Conservation (phyloP, 169 alveolate species). For the Eimeria maxima region DNA sequence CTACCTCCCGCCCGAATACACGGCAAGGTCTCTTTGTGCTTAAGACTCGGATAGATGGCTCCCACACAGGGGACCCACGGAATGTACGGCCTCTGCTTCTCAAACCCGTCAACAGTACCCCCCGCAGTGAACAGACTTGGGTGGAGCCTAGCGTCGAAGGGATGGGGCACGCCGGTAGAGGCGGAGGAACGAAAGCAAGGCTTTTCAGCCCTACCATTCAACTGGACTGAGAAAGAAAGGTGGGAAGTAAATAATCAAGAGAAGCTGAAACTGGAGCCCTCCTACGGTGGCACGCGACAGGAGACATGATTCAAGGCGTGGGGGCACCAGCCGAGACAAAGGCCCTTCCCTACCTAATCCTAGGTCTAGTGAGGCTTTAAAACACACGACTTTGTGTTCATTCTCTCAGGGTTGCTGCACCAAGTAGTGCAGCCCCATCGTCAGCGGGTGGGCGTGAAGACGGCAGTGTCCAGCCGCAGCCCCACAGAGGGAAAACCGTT, state of each 20-base stretch:
- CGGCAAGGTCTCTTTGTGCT: neutral
- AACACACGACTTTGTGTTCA: neutral
- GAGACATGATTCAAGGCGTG: constrained; percentile 57
- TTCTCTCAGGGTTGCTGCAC: constrained; percentile 53
- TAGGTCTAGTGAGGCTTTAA: constrained; percentile 11
- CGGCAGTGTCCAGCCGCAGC: constrained; percentile 70
- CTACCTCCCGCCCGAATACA: neutral
- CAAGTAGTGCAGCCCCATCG: constrained; percentile 75
- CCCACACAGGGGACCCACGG: neutral
- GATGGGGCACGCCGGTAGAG: neutral
- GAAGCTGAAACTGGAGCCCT: constrained; percentile 9
- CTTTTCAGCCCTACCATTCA: neutral
- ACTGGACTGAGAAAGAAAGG: neutral
- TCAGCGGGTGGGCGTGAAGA: constrained; percentile 52
- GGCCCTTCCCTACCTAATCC: constrained; percentile 12
- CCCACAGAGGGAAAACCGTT: neutral
- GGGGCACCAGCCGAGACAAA: constrained; percentile 5
- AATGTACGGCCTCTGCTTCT: neutral
- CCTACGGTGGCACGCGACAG: constrained; percentile 52
- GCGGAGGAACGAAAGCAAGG: neutral
- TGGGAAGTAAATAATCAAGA: neutral
- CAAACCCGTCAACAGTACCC: neutral
- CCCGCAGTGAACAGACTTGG: neutral
- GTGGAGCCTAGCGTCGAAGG: neutral
- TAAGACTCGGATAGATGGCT: neutral